Evolutionary conservation across 1,284 basidiomycete species (phyloP).

Genomic region (Gomphus bonarii): DNA sequence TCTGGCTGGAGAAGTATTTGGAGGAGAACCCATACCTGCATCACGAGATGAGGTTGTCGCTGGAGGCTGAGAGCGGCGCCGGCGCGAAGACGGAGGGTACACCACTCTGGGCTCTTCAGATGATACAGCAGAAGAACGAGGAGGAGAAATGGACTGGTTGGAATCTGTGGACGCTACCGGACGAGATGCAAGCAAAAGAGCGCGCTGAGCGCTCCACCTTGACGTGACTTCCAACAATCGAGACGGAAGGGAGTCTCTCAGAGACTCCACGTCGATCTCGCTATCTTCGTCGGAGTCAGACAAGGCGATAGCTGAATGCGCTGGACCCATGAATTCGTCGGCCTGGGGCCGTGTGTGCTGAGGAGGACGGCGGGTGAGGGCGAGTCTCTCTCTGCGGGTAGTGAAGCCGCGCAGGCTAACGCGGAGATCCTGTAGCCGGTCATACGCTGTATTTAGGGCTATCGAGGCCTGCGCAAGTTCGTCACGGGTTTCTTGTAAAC

Average conservation of each 20-base stretch:
- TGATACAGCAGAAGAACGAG: background rate
- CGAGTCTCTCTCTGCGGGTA: constrained; percentile 24
- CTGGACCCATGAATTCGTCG: constrained; percentile 21
- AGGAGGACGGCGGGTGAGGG: background rate
- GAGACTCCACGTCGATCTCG: background rate
- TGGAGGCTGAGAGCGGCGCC: background rate
- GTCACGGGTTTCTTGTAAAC: background rate
- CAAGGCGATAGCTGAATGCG: constrained; percentile 25
- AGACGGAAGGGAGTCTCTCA: background rate
- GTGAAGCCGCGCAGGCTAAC: constrained; percentile 19
- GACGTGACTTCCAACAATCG: background rate
- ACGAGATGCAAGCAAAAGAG: background rate
- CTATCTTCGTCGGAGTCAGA: constrained; percentile 17
- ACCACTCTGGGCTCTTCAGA: background rate
- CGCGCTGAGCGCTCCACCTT: background rate
- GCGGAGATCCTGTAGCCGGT: constrained; percentile 39
- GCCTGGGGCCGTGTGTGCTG: constrained; percentile 4
- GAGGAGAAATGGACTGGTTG: background rate
- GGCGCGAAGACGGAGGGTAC: background rate
- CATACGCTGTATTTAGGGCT: constrained; percentile 39
- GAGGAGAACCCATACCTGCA: background rate
- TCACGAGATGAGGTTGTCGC: background rate
- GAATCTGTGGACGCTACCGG: background rate
- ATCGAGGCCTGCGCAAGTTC: constrained; percentile 25
- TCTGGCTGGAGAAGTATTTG: background rate